Evolutionary conservation across 2,329 filamentous ascomycete genomes (phyloP), one percentile per base, ranked within the genome.

Genomic region (Colletotrichum graminicola): DNA sequence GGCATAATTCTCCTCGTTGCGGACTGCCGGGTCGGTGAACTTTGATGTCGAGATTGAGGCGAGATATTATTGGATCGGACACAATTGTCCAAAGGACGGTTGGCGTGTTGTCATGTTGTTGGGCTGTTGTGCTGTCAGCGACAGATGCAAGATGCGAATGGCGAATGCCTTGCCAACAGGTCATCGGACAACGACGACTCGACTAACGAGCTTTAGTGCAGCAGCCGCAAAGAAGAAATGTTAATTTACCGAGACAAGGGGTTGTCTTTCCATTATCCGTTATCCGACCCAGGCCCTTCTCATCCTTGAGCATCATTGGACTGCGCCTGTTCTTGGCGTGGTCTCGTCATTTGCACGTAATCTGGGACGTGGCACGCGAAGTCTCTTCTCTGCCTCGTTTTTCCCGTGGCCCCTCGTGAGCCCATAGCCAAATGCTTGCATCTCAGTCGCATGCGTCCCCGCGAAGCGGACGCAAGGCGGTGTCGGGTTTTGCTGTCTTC

Each of bases 271-370:
- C 18, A 43, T 7, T 21, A 5, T n/a, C n/a, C 49, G 21, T 32
- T 18, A 21, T 18, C 49, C 3, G 49, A 8, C 6, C 12, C 26
- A 11, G 16, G 26, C 6, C 26, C 23, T 8, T 12, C 23, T 5
- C n/a, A 32, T 4, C 14, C 23, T 32, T 32, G 7, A 5, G 26
- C 49, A 10, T 29, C 3, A 34, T 34, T 54, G 51, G 51, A 54
- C 55, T 34, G 55, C 34, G 14, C 14, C 34, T 57, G 32, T 32
- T 18, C 16, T 26, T n/a, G 55, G 39, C 23, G 6, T 12, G 55
- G n/a, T 2, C n/a, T 26, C 34, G 55, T 57, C 55, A 57, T 41
- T 26, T 57, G 14, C 55, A 26, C 55, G 55, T 57, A 57, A 57
- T 57, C 12, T 41, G 11, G 55, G 26, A 52, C 14, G 2, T 6